A percentile compares a stretch with the other conserved stretches of the same genome.
phyloP scores from a whole-genome alignment of 164 flowering plant genomes.

The Vitis labrusca region DNA sequence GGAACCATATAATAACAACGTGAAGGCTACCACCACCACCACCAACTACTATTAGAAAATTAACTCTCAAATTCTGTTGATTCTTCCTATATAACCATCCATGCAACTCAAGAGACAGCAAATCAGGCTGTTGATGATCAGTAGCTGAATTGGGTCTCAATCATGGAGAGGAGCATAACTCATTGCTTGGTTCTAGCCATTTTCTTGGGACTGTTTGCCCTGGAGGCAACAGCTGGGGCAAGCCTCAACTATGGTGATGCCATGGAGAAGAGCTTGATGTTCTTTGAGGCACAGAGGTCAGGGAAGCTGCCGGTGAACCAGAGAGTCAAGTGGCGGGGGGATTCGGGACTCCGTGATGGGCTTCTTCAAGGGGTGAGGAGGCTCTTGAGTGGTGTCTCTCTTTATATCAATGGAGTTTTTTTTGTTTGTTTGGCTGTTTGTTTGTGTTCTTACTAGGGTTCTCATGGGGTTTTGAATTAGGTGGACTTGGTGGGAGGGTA shows the following conservation, averaged over 20 bases:
- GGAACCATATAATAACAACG: slow-evolving; percentile 24
- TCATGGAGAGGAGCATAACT: not conserved
- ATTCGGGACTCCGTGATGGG: slow-evolving; percentile 75
- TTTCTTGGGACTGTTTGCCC: slow-evolving; percentile 4
- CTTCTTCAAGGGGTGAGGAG: slow-evolving; percentile 52
- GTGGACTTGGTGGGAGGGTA: slow-evolving; percentile 89
- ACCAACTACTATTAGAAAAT: not conserved
- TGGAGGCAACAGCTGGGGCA: slow-evolving; percentile 1
- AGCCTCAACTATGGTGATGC: slow-evolving; percentile 60
- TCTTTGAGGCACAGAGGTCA: slow-evolving; percentile 82
- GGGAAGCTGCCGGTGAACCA: slow-evolving; percentile 59
- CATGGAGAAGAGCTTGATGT: slow-evolving; percentile 61
- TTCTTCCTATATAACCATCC: not conserved
- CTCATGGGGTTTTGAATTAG: slow-evolving; percentile 20
- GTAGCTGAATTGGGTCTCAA: not conserved
- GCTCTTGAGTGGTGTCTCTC: not conserved
- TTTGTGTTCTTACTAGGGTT: slow-evolving; percentile 8
- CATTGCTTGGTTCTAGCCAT: not conserved
- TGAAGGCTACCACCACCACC: slow-evolving; percentile 26
- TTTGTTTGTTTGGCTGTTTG: too few species aligned
- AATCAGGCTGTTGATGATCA: not conserved
- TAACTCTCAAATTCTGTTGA: not conserved
- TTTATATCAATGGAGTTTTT: too few species aligned
- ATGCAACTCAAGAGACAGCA: not conserved
- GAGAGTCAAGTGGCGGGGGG: slow-evolving; percentile 69